phyloP scores from a whole-genome alignment of 106 monocot genomes.

The Hemerocallis citrina region DNA sequence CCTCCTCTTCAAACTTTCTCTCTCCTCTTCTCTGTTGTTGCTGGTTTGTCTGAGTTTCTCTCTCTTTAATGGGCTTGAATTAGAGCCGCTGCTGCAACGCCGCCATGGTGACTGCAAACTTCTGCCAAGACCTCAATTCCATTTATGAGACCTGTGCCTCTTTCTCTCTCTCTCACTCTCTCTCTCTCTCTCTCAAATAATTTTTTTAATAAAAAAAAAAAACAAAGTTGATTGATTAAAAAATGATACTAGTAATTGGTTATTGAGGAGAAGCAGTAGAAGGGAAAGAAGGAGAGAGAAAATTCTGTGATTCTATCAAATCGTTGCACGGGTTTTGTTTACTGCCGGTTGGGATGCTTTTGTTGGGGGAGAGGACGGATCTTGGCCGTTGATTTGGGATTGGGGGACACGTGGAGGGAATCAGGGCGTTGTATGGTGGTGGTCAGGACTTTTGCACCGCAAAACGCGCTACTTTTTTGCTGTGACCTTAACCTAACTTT shows the following conservation, averaged over 20 bases:
- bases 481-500: neutral
- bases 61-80: conserved; percentile 11
- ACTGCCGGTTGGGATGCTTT: neutral
- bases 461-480: conserved; percentile 8
- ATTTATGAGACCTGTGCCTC: conserved; percentile 13
- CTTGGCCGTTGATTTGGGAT: neutral
- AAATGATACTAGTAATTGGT: neutral
- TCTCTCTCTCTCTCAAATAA: neutral
- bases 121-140: conserved; percentile 24
- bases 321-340: neutral
- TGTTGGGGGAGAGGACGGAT: neutral
- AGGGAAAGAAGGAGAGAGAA: neutral
- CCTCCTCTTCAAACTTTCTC: neutral
- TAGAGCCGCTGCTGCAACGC: conserved; percentile 33
- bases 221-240: neutral
- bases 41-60: neutral
- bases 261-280: neutral
- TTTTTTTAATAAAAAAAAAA: neutral
- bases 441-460: conserved; percentile 6
- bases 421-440: neutral
- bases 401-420: neutral
- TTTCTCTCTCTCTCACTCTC: conserved; percentile 8
- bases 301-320: conserved; percentile 4
- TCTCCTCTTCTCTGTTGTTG: neutral
- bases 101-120: conserved; percentile 37